phyloP scores from a whole-genome alignment of 148 eudicot genomes.

The Cornus controversa region DNA sequence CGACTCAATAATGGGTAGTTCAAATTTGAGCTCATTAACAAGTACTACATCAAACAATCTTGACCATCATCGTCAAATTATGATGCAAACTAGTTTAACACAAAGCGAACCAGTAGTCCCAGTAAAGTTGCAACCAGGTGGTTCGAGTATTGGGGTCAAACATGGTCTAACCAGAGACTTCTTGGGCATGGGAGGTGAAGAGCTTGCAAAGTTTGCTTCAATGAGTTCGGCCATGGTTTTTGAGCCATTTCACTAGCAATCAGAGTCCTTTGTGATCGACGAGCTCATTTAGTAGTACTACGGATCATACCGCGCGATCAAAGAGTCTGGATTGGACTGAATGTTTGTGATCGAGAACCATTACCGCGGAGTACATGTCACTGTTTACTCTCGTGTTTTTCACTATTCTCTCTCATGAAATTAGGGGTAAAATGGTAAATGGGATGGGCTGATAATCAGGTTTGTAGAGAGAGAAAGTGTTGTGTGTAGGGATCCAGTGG shows the following conservation, averaged over 20 bases:
- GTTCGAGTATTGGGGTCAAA: constrained; percentile 18
- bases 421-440: constrained; percentile 8
- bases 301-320: too few relatives aligned
- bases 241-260: constrained; percentile 53
- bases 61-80: constrained; percentile 26
- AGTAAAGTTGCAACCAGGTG: constrained; percentile 13
- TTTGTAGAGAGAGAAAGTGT: neutral
- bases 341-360: too few relatives aligned
- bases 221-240: constrained; percentile 59
- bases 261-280: constrained; percentile 3
- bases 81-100: constrained; percentile 31
- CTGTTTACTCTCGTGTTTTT: too few relatives aligned
- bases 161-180: constrained; percentile 70
- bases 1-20: neutral
- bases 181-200: constrained; percentile 74
- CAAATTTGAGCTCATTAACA: constrained; percentile 21
- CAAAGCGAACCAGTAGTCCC: constrained; percentile 11
- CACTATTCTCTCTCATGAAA: neutral
- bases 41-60: constrained; percentile 20
- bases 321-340: too few relatives aligned
- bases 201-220: constrained; percentile 65
- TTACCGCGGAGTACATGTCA: neutral
- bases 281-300: too few relatives aligned
- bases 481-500: neutral
- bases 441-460: neutral